Evolutionary conservation across 2,329 filamentous ascomycete genomes (phyloP), one percentile per base, ranked within the genome.

Genomic region (Pseudogymnoascus sp.): DNA sequence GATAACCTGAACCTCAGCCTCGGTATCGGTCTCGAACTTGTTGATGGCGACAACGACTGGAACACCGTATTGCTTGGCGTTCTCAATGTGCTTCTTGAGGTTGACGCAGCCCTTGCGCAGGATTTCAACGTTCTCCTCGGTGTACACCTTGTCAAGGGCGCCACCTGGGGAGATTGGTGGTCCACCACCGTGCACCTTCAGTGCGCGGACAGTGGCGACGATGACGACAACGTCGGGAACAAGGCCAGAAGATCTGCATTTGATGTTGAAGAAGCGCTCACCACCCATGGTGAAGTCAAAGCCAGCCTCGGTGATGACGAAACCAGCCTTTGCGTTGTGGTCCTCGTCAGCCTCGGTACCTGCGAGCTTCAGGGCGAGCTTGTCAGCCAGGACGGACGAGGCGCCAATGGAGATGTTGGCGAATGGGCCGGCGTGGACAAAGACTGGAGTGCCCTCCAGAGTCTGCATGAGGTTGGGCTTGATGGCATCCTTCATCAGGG

Each of bases 211-310:
- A 2, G 95, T 99, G 23, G 95, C 93, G 38, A 99, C 95, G 64
- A 99, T 88, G 50, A 99, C 91, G 5, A 96, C 93, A 1, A 92
- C 91, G 72, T 99, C 95, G 1, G 95, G 95, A 2, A 91, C 86
- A 53, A 99, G 87, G 23, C 93, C 93, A 5, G 93, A 97, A 8
- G 92, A 90, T 65, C 95, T 89, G 80, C 95, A 97, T 83, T 99
- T 99, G 82, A 99, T 97, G 81, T 99, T 97, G 86, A 99, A 97
- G 84, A 99, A 99, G 61, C 95, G 89, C 83, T 99, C 95, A 67
- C 95, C 95, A 68, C 95, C 95, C 95, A 99, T 99, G 71, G 95
- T 97, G 79, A 99, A 99, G 78, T 99, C 95, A 76, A 99, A 99
- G 8, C 95, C 95, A 62, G 95, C 93, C 77, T 99, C 95, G 1